Base-by-base conservation (phyloP, 164 flowering plant genomes). In the Tetracentron sinense region DNA sequence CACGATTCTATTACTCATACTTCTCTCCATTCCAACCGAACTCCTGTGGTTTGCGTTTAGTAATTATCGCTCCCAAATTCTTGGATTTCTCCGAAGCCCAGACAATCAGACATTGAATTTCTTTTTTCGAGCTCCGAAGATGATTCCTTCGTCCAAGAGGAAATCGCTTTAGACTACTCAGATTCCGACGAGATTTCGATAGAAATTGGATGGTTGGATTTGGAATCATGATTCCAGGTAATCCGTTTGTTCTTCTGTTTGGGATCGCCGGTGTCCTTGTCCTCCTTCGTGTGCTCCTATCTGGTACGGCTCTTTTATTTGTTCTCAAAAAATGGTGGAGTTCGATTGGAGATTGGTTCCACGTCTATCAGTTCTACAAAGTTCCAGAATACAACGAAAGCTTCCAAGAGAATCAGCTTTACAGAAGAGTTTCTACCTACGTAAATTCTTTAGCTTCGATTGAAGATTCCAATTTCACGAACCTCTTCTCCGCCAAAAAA, bases 381-480 rank as follows among this genome's bases (percentile, higher is more conserved):
- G 72, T 92, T 19, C 96, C 94, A 0, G 83, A 83, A 47, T 76
- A 47, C 79, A 80, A 83, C 63, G 79, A 82, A 0, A 60, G 69
- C 54, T 60, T 60, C 30, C 90, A 82, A 59, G 88, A 87, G 47
- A 92, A 92, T 58, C 83, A 74, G 35, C 83, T 92, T 17, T 84
- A 78, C 67, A 65, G 74, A 1, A 80, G 74, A 30, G 73, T 92
- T 16, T 69, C 71, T 0, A 56, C 77, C 0, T 89, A 92, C 64
- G 61, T 92, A 0, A 75, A 69, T 55, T 87, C 98, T 0, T 64
- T 87, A 1, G 65, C 88, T 7, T 72, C 84, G 1, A 61, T 82
- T 2, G 90, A 92, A 44, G 94, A 89, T 61, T 81, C 92, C 20
- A 79, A 85, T 56, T 81, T 63, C 74, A 74, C 88, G 0, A 82